Evolutionary conservation across 331 rosid genomes (phyloP).

Genomic region (Spiraea crenata): DNA sequence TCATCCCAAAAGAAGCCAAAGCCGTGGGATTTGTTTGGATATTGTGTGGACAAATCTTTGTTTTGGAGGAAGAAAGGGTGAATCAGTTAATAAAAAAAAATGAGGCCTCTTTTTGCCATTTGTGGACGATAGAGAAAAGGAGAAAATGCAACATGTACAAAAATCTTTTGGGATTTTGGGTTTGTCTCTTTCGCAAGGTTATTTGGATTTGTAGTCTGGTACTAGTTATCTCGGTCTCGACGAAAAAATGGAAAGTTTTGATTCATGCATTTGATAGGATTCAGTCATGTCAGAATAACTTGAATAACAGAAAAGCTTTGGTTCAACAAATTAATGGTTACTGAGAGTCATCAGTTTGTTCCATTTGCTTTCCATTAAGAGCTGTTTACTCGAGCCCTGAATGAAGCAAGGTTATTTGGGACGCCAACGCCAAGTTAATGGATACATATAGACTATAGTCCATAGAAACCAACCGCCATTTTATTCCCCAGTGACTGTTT

Average conservation of each 20-base stretch:
- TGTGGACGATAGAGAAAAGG: not conserved
- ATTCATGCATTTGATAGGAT: not conserved
- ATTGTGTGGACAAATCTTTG: not conserved
- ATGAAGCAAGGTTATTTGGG: too few species aligned
- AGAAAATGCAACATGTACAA: not conserved
- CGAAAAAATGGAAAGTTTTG: not conserved
- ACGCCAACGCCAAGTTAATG: too few species aligned
- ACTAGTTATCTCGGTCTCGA: not conserved
- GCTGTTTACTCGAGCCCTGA: too few species aligned
- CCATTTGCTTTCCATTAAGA: too few species aligned
- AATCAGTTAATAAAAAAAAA: not conserved
- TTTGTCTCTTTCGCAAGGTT: not conserved
- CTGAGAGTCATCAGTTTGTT: not conserved
- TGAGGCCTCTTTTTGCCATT: not conserved
- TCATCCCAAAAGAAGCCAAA: not conserved
- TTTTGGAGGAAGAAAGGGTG: not conserved
- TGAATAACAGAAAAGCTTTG: not conserved
- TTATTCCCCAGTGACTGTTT: too few species aligned
- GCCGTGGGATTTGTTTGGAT: not conserved
- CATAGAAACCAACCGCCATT: too few species aligned
- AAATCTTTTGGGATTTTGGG: not conserved
- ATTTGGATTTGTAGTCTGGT: not conserved
- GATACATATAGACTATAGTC: too few species aligned
- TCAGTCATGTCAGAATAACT: not conserved
- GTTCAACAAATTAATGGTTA: not conserved